Conservation (phyloP, 73 alveolate genomes). For the Tetrahymena malaccensis region DNA sequence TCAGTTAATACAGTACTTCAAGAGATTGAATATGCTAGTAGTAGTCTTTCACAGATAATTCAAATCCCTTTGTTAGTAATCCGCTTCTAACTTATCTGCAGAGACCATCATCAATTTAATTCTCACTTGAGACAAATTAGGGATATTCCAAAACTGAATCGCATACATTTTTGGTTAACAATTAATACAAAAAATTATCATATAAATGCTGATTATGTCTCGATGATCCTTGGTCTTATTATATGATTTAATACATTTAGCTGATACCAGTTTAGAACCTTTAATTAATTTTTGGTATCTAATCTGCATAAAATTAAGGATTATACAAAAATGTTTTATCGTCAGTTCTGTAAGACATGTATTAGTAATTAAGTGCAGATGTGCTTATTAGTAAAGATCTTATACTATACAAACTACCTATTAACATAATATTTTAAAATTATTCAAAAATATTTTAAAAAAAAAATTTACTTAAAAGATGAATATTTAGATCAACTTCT, state of each 20-base stretch:
- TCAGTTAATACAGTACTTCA: not conserved
- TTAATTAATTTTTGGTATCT: not conserved
- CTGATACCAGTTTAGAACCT: not conserved
- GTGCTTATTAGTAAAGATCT: not conserved
- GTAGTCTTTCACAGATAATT: not conserved
- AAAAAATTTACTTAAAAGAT: not conserved
- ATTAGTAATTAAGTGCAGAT: not conserved
- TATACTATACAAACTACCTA: not conserved
- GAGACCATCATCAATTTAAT: not conserved
- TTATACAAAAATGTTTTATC: not conserved
- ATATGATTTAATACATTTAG: not conserved
- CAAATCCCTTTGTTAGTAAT: not conserved
- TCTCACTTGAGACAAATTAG: not conserved
- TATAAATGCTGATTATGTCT: not conserved
- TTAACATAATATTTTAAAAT: not conserved
- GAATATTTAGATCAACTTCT: not conserved
- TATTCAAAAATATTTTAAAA: not conserved
- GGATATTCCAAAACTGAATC: not conserved
- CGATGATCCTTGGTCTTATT: not conserved
- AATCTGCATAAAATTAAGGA: not conserved
- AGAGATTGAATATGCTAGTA: not conserved
- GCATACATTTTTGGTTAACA: not conserved
- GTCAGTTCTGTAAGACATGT: not conserved
- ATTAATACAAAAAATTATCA: not conserved
- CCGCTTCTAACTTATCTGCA: not conserved